These are phyloP conservation scores for Biancaea sappan DNA, from an alignment of 306 rosid genomes.

Conservation along the genomic window DNA sequence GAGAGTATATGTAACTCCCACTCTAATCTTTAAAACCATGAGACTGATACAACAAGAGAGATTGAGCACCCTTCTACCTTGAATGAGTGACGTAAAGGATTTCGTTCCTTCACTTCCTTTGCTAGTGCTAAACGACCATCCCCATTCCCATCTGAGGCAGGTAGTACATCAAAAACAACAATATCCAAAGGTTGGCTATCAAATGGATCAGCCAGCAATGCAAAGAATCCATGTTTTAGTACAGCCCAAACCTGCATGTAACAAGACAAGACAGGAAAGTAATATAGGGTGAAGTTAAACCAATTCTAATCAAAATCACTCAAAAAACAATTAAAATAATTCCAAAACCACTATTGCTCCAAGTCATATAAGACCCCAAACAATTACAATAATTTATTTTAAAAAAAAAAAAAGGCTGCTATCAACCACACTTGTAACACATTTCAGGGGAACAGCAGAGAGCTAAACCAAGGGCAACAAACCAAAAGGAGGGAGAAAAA, in stretches of 20 bases:
- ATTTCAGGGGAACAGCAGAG: not conserved
- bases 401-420: not conserved
- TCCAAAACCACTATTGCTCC: not conserved
- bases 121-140: conserved; percentile 70
- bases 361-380: not conserved
- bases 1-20: not conserved
- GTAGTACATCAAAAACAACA: conserved; percentile 72
- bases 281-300: not conserved
- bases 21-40: conserved; percentile 4
- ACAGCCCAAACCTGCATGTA: conserved; percentile 74
- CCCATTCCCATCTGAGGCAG: conserved; percentile 73
- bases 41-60: conserved; percentile 1
- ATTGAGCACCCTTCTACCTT: conserved; percentile 49
- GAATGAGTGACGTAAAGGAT: conserved; percentile 67
- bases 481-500: not conserved
- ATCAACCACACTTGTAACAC: not conserved
- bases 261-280: conserved; percentile 30
- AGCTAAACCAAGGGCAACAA: not conserved
- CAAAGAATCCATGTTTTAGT: conserved; percentile 72
- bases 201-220: conserved; percentile 71
- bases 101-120: conserved; percentile 65
- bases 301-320: not conserved
- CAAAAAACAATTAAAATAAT: not conserved
- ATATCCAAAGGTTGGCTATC: conserved; percentile 69
- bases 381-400: not conserved